Evolutionary conservation across 2,329 filamentous ascomycete species (phyloP).

Genomic region (Aspergillus felis): DNA sequence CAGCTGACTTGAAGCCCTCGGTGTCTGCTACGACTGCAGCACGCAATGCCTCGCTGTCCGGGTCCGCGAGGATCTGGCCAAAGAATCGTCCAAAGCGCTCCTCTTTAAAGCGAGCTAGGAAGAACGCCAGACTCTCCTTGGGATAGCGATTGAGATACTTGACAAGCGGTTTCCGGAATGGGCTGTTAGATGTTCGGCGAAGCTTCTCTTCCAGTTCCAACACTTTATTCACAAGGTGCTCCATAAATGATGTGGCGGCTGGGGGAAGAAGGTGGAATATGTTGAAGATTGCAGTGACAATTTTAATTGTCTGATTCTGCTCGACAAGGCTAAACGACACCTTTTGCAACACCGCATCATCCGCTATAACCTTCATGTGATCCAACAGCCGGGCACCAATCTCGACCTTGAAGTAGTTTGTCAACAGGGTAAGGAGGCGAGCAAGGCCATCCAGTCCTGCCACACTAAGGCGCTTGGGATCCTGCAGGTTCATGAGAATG

Average conservation of each 20-base stretch:
- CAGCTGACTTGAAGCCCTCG: slow-evolving; percentile 64
- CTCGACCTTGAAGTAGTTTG: slow-evolving; percentile 98
- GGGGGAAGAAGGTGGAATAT: slow-evolving; percentile 95
- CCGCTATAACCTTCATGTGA: slow-evolving; percentile 86
- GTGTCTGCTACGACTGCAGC: slow-evolving; percentile 70
- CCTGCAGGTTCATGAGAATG: slow-evolving; percentile 93
- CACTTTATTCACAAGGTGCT: slow-evolving; percentile 83
- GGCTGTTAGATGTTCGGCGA: slow-evolving; percentile 81
- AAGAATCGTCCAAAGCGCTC: slow-evolving; percentile 87
- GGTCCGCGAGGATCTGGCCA: slow-evolving; percentile 75
- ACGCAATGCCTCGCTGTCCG: slow-evolving; percentile 69
- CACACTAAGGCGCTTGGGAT: slow-evolving; percentile 83
- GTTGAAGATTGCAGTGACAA: slow-evolving; percentile 90
- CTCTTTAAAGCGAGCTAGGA: slow-evolving; percentile 75
- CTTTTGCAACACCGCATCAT: slow-evolving; percentile 73
- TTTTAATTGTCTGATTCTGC: slow-evolving; percentile 87
- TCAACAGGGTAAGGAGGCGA: slow-evolving; percentile 81
- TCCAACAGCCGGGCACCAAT: slow-evolving; percentile 91
- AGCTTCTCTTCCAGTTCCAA: slow-evolving; percentile 81
- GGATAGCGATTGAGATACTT: slow-evolving; percentile 93
- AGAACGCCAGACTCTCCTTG: slow-evolving; percentile 77
- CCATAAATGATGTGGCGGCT: slow-evolving; percentile 86
- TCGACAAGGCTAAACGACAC: slow-evolving; percentile 94
- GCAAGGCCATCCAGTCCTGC: slow-evolving; percentile 89
- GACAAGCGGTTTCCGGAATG: slow-evolving; percentile 84